Conservation (phyloP, 2,329 filamentous ascomycete genomes). For the Colletotrichum lentis region DNA sequence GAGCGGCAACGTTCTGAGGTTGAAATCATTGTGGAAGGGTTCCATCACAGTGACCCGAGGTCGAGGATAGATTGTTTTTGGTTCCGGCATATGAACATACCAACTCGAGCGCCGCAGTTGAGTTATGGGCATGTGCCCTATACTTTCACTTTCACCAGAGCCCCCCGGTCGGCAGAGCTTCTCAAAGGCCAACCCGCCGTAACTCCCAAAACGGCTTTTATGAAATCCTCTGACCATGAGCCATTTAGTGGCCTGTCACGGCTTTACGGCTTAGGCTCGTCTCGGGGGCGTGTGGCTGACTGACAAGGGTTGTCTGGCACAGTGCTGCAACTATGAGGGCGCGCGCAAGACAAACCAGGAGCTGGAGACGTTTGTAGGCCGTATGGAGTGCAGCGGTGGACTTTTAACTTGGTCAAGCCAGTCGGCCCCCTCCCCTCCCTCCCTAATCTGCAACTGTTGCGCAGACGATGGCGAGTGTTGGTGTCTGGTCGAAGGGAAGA, state of each 20-base stretch:
- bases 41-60: not conserved
- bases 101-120: slow-evolving; percentile 1
- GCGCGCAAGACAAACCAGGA: not conserved
- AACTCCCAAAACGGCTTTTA: slow-evolving; percentile 17
- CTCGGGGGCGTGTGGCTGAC: not conserved
- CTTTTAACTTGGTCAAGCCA: slow-evolving; percentile 4
- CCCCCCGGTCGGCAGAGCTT: not conserved
- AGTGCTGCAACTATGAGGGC: slow-evolving; percentile 21
- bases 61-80: not conserved
- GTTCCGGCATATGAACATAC: not conserved
- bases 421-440: not conserved
- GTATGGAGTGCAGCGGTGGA: too few relatives aligned
- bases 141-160: slow-evolving; percentile 4
- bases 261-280: slow-evolving; percentile 9
- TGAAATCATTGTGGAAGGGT: not conserved
- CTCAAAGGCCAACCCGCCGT: slow-evolving; percentile 16
- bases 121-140: slow-evolving; percentile 3
- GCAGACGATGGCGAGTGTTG: not conserved
- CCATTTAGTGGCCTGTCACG: slow-evolving; percentile 15
- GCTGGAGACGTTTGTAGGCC: slow-evolving; percentile 18
- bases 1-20: not conserved
- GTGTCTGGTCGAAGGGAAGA: not conserved
- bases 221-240: slow-evolving; percentile 1
- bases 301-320: not conserved
- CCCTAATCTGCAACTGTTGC: slow-evolving; percentile 7